Evolutionary conservation across 441 rosid genomes (phyloP).

Genomic region (Erodium moschatum): DNA sequence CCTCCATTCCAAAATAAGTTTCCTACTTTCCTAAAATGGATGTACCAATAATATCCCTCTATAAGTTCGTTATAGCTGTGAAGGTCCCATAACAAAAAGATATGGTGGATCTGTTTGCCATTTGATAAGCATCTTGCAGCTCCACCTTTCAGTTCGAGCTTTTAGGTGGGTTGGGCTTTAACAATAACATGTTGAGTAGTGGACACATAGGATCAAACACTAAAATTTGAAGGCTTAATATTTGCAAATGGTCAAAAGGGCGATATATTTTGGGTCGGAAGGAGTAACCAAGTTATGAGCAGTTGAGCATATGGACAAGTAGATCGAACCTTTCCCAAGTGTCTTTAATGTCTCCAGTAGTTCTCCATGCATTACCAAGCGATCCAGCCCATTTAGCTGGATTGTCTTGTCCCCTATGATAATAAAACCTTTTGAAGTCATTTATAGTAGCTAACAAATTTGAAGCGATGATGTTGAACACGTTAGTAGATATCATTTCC

Average conservation of each 20-base stretch:
- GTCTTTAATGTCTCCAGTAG: constrained; percentile 34
- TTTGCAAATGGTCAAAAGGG: neutral
- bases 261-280: neutral
- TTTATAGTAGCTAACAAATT: neutral
- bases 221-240: too few relatives aligned
- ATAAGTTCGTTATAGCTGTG: too few relatives aligned
- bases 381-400: constrained; percentile 29
- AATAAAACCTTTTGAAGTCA: constrained; percentile 2
- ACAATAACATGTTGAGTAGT: too few relatives aligned
- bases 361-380: constrained; percentile 36
- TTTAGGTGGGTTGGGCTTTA: too few relatives aligned
- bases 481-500: neutral
- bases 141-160: too few relatives aligned
- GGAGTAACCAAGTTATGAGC: too few relatives aligned
- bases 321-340: constrained; percentile 26
- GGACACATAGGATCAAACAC: too few relatives aligned
- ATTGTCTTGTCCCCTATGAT: constrained; percentile 31
- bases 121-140: too few relatives aligned
- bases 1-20: neutral
- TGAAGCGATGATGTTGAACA: neutral
- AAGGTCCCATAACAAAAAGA: too few relatives aligned
- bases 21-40: too few relatives aligned
- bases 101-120: too few relatives aligned
- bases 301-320: neutral
- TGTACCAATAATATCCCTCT: too few relatives aligned